phyloP scores from a whole-genome alignment of 2,329 filamentous ascomycete species.

The Macroventuria anomochaeta region DNA sequence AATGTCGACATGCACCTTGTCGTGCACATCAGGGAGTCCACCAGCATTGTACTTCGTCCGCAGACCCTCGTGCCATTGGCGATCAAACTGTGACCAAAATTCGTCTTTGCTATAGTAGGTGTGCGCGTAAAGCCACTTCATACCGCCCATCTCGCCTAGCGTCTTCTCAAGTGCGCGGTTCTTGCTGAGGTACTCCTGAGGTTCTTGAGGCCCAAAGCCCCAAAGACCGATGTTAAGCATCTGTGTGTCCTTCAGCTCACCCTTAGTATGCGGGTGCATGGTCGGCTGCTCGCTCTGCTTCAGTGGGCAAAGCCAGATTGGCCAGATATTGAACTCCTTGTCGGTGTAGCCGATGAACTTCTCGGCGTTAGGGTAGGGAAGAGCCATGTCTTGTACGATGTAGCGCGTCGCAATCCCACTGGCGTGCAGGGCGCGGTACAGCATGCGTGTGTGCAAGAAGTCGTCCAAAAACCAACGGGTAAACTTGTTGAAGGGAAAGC shows the following conservation, averaged over 20 bases:
- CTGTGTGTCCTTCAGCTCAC: constrained; percentile 36
- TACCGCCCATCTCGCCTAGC: constrained; percentile 65
- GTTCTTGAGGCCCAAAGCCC: constrained; percentile 69
- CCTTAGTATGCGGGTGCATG: constrained; percentile 45
- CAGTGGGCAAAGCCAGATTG: constrained; percentile 58
- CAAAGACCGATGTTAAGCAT: constrained; percentile 71
- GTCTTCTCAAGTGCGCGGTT: constrained; percentile 68
- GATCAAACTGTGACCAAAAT: constrained; percentile 71
- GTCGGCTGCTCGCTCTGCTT: constrained; percentile 43
- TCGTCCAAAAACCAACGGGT: constrained; percentile 68
- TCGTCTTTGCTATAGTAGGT: constrained; percentile 71
- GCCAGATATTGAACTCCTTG: constrained; percentile 52
- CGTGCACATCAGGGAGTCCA: constrained; percentile 68
- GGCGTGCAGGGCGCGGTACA: constrained; percentile 70
- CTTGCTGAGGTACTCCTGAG: constrained; percentile 54
- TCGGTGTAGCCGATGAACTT: constrained; percentile 54
- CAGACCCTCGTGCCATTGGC: constrained; percentile 64
- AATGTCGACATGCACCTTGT: constrained; percentile 65
- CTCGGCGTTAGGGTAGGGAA: constrained; percentile 53
- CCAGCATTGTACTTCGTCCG: constrained; percentile 65
- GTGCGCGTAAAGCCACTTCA: constrained; percentile 75
- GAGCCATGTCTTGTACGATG: constrained; percentile 68
- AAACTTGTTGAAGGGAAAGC: constrained; percentile 68
- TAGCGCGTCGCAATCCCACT: constrained; percentile 66
- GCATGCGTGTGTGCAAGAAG: constrained; percentile 68